Evolutionary conservation across 306 rosid species (phyloP).

Genomic region (Ammopiptanthus mongolicus): DNA sequence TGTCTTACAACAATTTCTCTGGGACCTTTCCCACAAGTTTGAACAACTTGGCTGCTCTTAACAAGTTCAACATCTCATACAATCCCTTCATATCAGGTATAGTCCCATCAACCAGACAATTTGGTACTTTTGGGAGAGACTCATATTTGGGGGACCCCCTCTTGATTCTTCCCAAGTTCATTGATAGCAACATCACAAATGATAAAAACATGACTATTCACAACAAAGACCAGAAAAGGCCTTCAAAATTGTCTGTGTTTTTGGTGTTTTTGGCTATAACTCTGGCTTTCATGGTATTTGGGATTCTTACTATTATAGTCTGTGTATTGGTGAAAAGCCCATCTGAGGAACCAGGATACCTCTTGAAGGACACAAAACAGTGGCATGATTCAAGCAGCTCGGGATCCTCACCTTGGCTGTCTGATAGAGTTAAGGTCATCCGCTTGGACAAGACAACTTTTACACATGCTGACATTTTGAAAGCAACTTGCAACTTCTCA

Average conservation of each 20-base stretch:
- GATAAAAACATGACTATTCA: neutral
- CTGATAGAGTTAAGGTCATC: constrained; percentile 64
- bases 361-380: constrained; percentile 40
- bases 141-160: constrained; percentile 72
- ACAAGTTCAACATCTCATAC: constrained; percentile 85
- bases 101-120: constrained; percentile 56
- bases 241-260: constrained; percentile 29
- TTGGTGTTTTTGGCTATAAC: constrained; percentile 35
- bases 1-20: constrained; percentile 78
- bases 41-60: constrained; percentile 51
- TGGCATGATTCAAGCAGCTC: constrained; percentile 48
- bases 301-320: constrained; percentile 42
- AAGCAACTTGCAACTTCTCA: constrained; percentile 75
- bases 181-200: constrained; percentile 19
- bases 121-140: constrained; percentile 59
- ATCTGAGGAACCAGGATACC: constrained; percentile 36
- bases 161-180: constrained; percentile 51
- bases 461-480: constrained; percentile 74
- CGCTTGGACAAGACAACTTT: constrained; percentile 76
- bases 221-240: neutral
- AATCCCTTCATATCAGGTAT: constrained; percentile 64
- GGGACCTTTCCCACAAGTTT: constrained; percentile 72
- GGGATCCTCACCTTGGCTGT: constrained; percentile 64
- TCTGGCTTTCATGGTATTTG: constrained; percentile 45
- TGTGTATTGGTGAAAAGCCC: constrained; percentile 44